Evolutionary conservation across 1,284 basidiomycete species (phyloP).

Genomic region (Bondarzewia mesenterica): DNA sequence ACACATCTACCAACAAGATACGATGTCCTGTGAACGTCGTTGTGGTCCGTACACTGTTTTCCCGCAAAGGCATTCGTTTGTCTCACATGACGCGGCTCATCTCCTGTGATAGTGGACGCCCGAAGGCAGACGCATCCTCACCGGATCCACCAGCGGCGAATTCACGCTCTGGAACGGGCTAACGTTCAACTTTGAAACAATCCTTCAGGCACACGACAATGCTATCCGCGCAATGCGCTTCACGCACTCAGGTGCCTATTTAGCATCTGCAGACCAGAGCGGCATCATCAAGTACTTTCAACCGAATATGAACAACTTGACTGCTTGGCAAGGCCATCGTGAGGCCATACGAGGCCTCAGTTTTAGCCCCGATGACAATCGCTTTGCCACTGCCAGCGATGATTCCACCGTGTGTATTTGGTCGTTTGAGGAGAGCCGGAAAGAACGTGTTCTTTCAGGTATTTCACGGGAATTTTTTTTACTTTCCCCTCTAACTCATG

Average conservation of each 20-base stretch:
- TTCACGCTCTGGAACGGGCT: conserved; percentile 99
- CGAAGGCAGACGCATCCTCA: conserved; percentile 86
- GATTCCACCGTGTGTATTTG: conserved; percentile 93
- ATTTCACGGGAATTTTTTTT: background rate
- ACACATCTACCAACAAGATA: conserved; percentile 98
- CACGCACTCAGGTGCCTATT: conserved; percentile 85
- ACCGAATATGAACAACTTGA: conserved; percentile 97
- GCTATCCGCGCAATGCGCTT: conserved; percentile 88
- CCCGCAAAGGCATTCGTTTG: too few relatives aligned
- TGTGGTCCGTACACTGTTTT: conserved; percentile 45
- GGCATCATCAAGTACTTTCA: conserved; percentile 99
- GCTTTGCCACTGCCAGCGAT: conserved; percentile 93
- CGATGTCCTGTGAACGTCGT: conserved; percentile 95
- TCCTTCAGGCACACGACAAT: conserved; percentile 94
- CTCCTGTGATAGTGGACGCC: conserved; percentile 77
- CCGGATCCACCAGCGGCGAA: conserved; percentile 94
- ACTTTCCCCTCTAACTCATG: background rate
- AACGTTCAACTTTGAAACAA: conserved; percentile 99
- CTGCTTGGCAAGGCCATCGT: conserved; percentile 84
- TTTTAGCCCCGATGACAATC: conserved; percentile 86
- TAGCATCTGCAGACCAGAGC: conserved; percentile 88
- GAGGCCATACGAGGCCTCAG: conserved; percentile 87
- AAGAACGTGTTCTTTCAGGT: conserved; percentile 52
- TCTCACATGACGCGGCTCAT: too few relatives aligned
- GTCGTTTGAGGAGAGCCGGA: conserved; percentile 87